A percentile compares a stretch with the other conserved stretches of the same genome.
Evolutionary conservation across 2,329 filamentous ascomycete species (phyloP).

Genomic region (Dendrostoma leiphaemia): DNA sequence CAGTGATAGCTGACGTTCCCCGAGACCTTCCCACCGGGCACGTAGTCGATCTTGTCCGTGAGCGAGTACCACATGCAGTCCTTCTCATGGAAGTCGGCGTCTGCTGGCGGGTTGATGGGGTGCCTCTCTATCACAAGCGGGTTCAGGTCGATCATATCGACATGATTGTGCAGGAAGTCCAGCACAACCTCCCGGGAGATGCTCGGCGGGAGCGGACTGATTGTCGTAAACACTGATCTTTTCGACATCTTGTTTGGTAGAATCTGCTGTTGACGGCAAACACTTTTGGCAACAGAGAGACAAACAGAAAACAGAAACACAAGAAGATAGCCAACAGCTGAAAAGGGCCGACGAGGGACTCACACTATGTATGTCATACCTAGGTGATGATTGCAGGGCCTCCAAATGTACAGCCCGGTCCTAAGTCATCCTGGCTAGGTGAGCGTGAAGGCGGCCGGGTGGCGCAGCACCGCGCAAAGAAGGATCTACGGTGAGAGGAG

Average conservation of each 20-base stretch:
- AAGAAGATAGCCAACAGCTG: too few species aligned
- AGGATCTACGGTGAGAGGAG: too few species aligned
- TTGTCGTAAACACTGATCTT: slow-evolving; percentile 69
- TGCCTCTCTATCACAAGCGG: slow-evolving; percentile 74
- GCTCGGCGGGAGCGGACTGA: slow-evolving; percentile 71
- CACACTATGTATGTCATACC: too few species aligned
- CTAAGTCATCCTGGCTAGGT: too few species aligned
- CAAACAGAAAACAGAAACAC: too few species aligned
- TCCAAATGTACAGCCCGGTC: too few species aligned
- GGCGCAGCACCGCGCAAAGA: too few species aligned
- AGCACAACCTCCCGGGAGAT: slow-evolving; percentile 70
- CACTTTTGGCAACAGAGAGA: too few species aligned
- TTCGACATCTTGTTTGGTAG: slow-evolving; percentile 68
- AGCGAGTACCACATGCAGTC: slow-evolving; percentile 75
- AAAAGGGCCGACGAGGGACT: too few species aligned
- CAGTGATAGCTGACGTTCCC: slow-evolving; percentile 75
- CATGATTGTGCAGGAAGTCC: slow-evolving; percentile 73
- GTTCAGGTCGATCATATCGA: slow-evolving; percentile 85
- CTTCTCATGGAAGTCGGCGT: slow-evolving; percentile 68
- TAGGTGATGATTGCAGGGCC: too few species aligned
- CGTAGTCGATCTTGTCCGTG: slow-evolving; percentile 73
- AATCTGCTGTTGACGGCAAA: too few species aligned
- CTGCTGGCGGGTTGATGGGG: slow-evolving; percentile 63
- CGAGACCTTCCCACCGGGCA: slow-evolving; percentile 63
- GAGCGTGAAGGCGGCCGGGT: too few species aligned